Evolutionary conservation across 164 flowering plant genomes (phyloP), one percentile per base, ranked within the genome.

Genomic region (Magnolia kwangsiensis): DNA sequence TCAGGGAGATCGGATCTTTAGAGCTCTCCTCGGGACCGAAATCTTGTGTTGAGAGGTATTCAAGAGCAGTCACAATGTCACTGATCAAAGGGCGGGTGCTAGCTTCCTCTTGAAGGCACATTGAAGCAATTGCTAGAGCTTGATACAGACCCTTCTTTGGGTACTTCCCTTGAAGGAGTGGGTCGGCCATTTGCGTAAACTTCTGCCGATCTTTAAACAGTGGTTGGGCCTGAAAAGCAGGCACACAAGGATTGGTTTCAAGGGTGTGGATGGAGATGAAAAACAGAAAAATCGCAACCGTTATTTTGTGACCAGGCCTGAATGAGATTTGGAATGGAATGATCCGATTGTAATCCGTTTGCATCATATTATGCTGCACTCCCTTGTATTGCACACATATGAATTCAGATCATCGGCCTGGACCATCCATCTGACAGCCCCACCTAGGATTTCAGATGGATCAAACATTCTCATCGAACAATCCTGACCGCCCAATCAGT

Each of bases 41-140:
- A 3, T 73, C 78, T 9, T 76, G 73, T 2, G 10, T 13, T 5
- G 87, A 80, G 67, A 94, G 77, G 72, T 72, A 89, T 76, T 86
- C 89, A 0, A 94, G 87, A 50, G 98, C 97, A 1, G 89, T 88
- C 2, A 94, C 95, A 5, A 94, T 96, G 67, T 92, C 96, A 16
- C 89, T 80, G 31, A 94, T 94, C 72, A 87, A 78, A 45, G 98
- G 98, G 21, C 98, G 84, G 7, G 89, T 87, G 20, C 74, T 55
- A 20, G 91, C 97, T 80, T 94, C 96, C 63, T 90, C 98, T 78
- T 89, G 96, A n/a, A 94, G 90, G 69, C 98, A 94, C 98, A 94
- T 94, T 10, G 97, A 94, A 72, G 98, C 93, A 20, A 92, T 82
- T 19, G 95, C 97, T 66, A 94, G 90, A 78, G 98, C 96, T 86